Base-by-base conservation (phyloP, 495 filamentous ascomycete species). In the Talaromyces wortmannii region DNA sequence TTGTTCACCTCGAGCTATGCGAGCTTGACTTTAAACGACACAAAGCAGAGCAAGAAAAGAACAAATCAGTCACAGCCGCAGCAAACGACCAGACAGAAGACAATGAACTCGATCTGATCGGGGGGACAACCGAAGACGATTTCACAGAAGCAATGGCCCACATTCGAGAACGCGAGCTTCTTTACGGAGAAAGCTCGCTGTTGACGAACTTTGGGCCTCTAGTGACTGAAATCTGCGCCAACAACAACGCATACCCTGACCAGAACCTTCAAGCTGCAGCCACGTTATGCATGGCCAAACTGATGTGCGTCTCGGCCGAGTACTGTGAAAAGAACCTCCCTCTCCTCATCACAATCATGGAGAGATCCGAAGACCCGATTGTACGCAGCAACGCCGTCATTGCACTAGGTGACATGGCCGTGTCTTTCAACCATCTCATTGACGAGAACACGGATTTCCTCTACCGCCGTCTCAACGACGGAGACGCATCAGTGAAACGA, bases 401-500 rank as follows among this genome's bases (percentile, higher is more conserved):
- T 58, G 92, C 95, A 0, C 81, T 99, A 0, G 94, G 95, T 42
- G 94, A 99, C 57, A 99, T 99, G 94, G 94, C 94, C 0, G 94
- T 99, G 16, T 96, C 91, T 78, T 97, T 97, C 78, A 99, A 99
- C 65, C 94, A 99, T 61, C 83, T 99, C 40, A 97, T 99, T 55
- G 94, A 99, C 63, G 94, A 99, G 70, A 97, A 97, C 65, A 99
- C 95, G 0, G 94, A 99, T 60, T 99, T 96, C 78, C 70, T 99
- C 42, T 99, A 99, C 65, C 84, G 92, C 18, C 84, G 94, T 32
- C 80, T 99, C 3, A 92, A 92, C 45, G 94, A 99, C 63, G 74
- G 82, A 10, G 90, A 97, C 60, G 82, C 81, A 32, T 92, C 87
- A 6, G 94, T 99, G 33, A 97, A 97, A 78, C 83, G 94, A 7